Percentiles rank a stretch among this genome's conserved stretches.
Evolutionary conservation across 805 yeast species (phyloP).

Genomic region (Tetrapisispora fleetii): DNA sequence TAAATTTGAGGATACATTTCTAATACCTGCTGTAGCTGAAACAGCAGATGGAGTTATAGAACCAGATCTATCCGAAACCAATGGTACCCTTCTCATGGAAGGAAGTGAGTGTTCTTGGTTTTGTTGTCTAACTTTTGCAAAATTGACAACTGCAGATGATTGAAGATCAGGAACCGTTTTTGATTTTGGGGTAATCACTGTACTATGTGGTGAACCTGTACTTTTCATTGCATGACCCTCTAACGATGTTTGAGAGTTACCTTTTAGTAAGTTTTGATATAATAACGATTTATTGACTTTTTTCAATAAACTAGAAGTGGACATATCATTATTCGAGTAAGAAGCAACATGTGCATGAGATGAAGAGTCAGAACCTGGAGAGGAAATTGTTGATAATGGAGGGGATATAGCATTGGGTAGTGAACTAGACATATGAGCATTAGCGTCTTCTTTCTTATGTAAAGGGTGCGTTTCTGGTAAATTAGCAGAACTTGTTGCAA

Average conservation of each 20-base stretch:
- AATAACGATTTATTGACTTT: constrained; percentile 20
- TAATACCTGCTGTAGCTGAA: not conserved
- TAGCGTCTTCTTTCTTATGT: not conserved
- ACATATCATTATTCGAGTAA: constrained; percentile 4
- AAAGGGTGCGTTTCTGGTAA: not conserved
- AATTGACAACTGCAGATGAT: constrained; percentile 20
- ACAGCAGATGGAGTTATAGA: not conserved
- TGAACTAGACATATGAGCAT: constrained; percentile 1
- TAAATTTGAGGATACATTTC: constrained; percentile 11
- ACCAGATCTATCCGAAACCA: not conserved
- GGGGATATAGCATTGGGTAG: constrained; percentile 5
- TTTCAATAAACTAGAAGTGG: constrained; percentile 21
- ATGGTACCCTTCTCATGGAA: constrained; percentile 26
- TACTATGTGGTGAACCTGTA: constrained; percentile 11
- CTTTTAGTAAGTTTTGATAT: constrained; percentile 19
- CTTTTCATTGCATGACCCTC: constrained; percentile 12
- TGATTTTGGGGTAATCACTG: constrained; percentile 29
- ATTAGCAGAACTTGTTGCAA: constrained; percentile 25
- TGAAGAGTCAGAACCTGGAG: constrained; percentile 9
- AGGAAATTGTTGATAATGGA: constrained; percentile 7
- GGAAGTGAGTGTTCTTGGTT: constrained; percentile 22
- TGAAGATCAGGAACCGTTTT: constrained; percentile 26
- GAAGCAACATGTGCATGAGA: constrained; percentile 3
- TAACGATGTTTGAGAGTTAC: constrained; percentile 12
- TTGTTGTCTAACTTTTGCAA: constrained; percentile 23